Base-by-base conservation (phyloP, 345 rosid species). In the Euphorbia tirucalli region DNA sequence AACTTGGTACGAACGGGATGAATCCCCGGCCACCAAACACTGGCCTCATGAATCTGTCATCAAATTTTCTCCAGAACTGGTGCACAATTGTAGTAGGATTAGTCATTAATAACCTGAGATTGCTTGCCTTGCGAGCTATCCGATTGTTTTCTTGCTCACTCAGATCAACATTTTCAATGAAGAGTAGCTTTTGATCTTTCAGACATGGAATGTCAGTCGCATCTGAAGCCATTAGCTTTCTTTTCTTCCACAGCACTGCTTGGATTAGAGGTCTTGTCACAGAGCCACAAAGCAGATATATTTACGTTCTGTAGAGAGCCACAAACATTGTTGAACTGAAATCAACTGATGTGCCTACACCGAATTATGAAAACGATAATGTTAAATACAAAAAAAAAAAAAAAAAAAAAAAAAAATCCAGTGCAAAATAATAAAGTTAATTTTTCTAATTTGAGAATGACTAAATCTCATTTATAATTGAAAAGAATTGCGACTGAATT, bases 1-100 rank as follows among this genome's bases (percentile, higher is more conserved):
- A 81, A 59, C 84, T 58, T 4, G 90, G 87, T 16, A 81, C 77
- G 21, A 76, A 83, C 1, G 92, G 90, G 54, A 82, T 89, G 48
- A 83, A 86, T 7, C 92, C 92, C 13, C 92, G 66, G 28, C 96
- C 96, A 19, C 96, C 88, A 16, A 90, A 90, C 50, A 87, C 74
- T 0, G 90, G 93, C 66, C 93, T 83, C 91, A 90, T 88, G 80
- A 75, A 88, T 56, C 57, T 87, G 31, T 84, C 89, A 66, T 90
- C 93, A 61, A 90, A 84, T 61, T 86, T 85, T 76, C 93, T 84
- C 96, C 96, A 88, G 3, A 79, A 52, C 83, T 81, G 74, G 66
- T 88, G 96, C 55, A 82, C 88, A 19, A 91, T 82, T 63, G 79
- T 71, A 9, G 80, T 77, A 3, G 96, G 87, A 75, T 86, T 70